Base-by-base conservation (phyloP, 176 grass and related monocot species). In the Miscanthus lutarioriparius region DNA sequence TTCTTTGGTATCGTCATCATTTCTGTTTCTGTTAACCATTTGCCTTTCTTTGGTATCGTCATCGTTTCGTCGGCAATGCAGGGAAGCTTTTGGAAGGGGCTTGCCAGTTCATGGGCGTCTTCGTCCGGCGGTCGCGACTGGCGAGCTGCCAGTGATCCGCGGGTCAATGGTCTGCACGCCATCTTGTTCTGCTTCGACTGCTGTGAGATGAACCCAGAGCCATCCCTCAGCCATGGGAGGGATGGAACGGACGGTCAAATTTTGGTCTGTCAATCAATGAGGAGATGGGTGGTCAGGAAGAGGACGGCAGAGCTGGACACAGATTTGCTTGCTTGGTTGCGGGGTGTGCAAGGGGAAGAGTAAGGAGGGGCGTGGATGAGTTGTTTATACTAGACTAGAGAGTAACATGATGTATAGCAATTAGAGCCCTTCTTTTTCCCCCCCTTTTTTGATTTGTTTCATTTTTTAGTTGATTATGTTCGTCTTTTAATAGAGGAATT, bases 81-180 rank as follows among this genome's bases (percentile, higher is more conserved):
- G 95, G 95, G 72, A 95, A 81, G 84, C 49, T 97, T 71, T 49
- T 97, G 49, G 91, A 93, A 90, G 79, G 87, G 27, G 91, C 86
- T 19, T 97, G 95, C 87, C 68, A 77, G 3, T 41, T 93, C 20
- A 67, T 91, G n/a, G 85, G 76, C 37, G 62, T 75, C 54, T 77
- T 94, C 13, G 81, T 69, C 25, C 72, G 51, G 35, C 47, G 86
- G 56, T 83, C 81, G 67, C 84, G 62, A 11, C 76, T 91, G 66
- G 41, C 37, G 12, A 72, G 83, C 83, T 97, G 95, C 88, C 88
- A 93, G 69, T 92, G 86, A 80, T 37, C 48, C 38, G 23, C 17
- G 61, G 77, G 56, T 14, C 19, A 45, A 1, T 3, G 37, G 69
- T n/a, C 59, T 44, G 14, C 40, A 28, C 74, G 35, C 28, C 68